Base-by-base conservation (phyloP, 768 basidiomycete genomes). In the Plicaturopsis crispa region DNA sequence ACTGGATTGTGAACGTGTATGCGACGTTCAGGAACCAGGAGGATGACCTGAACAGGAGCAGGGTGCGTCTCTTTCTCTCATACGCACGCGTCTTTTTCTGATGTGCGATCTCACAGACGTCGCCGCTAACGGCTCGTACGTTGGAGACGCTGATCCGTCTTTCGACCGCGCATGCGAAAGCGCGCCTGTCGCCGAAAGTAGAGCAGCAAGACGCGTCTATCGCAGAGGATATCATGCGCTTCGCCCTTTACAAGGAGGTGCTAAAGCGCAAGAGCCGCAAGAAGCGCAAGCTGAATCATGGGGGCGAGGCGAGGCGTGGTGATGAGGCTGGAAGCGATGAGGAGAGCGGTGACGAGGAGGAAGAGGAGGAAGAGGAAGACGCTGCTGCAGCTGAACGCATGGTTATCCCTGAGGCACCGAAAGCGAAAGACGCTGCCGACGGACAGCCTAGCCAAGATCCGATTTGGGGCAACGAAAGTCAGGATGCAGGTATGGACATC, bases 81-180 rank as follows among this genome's bases (percentile, higher is more conserved):
- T 28, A 30, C 5, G 19, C 33, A 22, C 31, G 19, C 31, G 13
- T 18, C 38, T 26, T 41, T 35, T 39, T 39, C 52, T 48, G 36
- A 41, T 31, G 45, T 39, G 40, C 24, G 12, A 31, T 28, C n/a
- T 39, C 38, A 37, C 49, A 98, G 94, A 99, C 96, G 4, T 87
- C 94, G 4, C 96, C 96, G 7, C 66, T 99, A 49, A 99, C 96
- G 3, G 94, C 96, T 14, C 93, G 96, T 73, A 96, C 96, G 3
- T 79, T 99, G 42, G 96, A 99, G 62, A 99, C 96, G 0, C 74
- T 99, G 34, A 99, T 99, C 59, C 96, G 96, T 69, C 75, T 99
- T 6, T 80, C 96, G 4, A 99, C 94, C 13, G 96, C 96, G 1
- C 96, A 99, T 61, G 96, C 96, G 32, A 99, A 99, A 61, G 80